Percentiles rank a stretch among this genome's conserved stretches.
Conservation (phyloP, 1,284 basidiomycete species). For the Apiotrichum veenhuisii region DNA sequence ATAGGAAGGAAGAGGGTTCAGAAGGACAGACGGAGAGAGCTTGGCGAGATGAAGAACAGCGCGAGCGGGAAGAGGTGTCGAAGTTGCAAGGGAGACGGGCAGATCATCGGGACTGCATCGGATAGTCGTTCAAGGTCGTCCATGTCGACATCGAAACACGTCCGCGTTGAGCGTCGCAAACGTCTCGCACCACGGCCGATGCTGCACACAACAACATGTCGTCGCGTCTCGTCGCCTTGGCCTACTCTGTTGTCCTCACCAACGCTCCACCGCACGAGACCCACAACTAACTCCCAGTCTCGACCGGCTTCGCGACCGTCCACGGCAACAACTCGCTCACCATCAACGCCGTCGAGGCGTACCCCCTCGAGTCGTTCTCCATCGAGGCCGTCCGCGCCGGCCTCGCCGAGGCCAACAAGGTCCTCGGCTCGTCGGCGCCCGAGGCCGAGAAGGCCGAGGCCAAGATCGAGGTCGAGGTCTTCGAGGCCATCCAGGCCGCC, state of each 20-base stretch:
- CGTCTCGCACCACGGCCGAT: too few species aligned
- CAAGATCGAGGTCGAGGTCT: conserved; percentile 91
- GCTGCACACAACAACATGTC: too few species aligned
- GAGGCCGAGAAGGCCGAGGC: conserved; percentile 94
- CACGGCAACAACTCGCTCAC: conserved; percentile 96
- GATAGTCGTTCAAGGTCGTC: too few species aligned
- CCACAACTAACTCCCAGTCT: conserved; percentile 59
- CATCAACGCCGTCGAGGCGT: conserved; percentile 96
- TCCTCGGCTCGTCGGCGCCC: conserved; percentile 73
- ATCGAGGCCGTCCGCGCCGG: conserved; percentile 69
- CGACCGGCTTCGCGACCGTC: conserved; percentile 94
- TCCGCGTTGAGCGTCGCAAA: too few species aligned
- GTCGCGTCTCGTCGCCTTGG: too few species aligned
- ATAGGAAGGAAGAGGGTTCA: not conserved
- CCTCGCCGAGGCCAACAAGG: conserved; percentile 83
- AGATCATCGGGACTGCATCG: too few species aligned
- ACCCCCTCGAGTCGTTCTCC: conserved; percentile 74
- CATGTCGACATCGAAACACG: too few species aligned
- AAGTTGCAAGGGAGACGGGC: too few species aligned
- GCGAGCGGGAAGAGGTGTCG: too few species aligned
- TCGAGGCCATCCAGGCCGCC: conserved; percentile 88
- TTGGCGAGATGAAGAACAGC: not conserved
- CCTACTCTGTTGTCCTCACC: not conserved
- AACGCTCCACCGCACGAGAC: too few species aligned
- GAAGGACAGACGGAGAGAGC: not conserved